Base-by-base conservation (phyloP, 257 asterid species). In the Nicotiana tabacum region DNA sequence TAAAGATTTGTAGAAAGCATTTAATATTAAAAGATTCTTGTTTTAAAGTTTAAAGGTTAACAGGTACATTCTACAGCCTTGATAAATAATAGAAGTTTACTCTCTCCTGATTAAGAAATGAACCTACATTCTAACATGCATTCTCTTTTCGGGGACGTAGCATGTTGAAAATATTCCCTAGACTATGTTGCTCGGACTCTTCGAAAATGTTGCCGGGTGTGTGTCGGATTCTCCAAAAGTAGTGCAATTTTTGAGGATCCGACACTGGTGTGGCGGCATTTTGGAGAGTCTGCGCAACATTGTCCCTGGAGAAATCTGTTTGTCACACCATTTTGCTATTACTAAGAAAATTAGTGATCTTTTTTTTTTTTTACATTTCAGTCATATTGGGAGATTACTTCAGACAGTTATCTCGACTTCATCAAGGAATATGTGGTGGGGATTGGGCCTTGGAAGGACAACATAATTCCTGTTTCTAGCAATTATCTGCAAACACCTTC, bases 391-490 rank as follows among this genome's bases (percentile, higher is more conserved):
- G 99, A 96, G 89, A 93, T 96, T 85, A 96, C 98, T 66, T 92
- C 99, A 62, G 98, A 94, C 82, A 83, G 82, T n/a, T 96, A 94
- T 86, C 91, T 96, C 2, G 89, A 94, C 84, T 93, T 84, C 86
- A 94, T 96, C 87, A 94, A 90, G 88, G 97, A 94, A 21, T 94
- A 93, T 86, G 92, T 90, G 77, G 95, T 94, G 66, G 99, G 98
- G 33, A 94, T 96, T 51, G 98, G 98, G 83, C 98, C 98, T 11
- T 96, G 97, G 99, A 96, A 96, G 87, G 98, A 96, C 82, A 92
- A 91, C 48, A 16, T 91, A 37, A 93, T 89, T 83, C 85, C 92
- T 81, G 84, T 86, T 12, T 84, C 87, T 4, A 53, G 82, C 70
- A 94, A 96, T 79, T 96, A 96, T 86, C 66, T 91, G 46, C 88